A percentile compares a stretch with the other conserved stretches of the same genome.
Conservation (phyloP, 192 early-diverging fungal species). For the Pilaira anomala region DNA sequence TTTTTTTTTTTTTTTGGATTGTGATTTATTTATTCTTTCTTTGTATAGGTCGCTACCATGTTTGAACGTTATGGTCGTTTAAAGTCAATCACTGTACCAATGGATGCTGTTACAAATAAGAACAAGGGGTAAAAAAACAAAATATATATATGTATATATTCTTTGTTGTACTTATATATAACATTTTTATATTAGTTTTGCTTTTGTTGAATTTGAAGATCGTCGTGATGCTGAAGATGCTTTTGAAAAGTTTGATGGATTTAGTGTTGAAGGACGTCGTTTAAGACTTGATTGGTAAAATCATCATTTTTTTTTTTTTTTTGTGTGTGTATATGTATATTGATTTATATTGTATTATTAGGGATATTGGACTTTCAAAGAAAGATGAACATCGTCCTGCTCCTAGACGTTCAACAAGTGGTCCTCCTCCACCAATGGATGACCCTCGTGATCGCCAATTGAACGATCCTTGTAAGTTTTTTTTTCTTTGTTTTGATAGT, state of each 20-base stretch:
- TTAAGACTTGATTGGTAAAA: constrained; percentile 50
- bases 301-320: background rate
- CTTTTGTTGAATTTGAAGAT: constrained; percentile 75
- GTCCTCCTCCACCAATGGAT: background rate
- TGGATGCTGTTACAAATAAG: constrained; percentile 66
- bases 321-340: background rate
- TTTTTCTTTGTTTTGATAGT: background rate
- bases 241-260: constrained; percentile 59
- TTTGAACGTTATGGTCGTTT: constrained; percentile 76
- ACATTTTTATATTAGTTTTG: constrained; percentile 51
- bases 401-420: constrained; percentile 5
- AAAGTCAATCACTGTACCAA: constrained; percentile 62
- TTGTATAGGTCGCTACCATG: constrained; percentile 44
- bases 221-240: constrained; percentile 61
- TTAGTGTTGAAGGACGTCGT: constrained; percentile 53
- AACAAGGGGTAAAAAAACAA: constrained; percentile 89
- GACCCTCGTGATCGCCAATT: constrained; percentile 18
- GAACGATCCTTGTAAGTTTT: constrained; percentile 12
- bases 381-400: constrained; percentile 25
- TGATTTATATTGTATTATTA: background rate
- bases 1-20: background rate
- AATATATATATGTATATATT: background rate
- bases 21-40: background rate
- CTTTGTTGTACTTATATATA: background rate
- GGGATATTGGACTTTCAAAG: constrained; percentile 30